These are phyloP conservation scores for Saccharomyces hybrid DNA, from an alignment of 1,139 yeast genomes.

Conservation along the genomic window DNA sequence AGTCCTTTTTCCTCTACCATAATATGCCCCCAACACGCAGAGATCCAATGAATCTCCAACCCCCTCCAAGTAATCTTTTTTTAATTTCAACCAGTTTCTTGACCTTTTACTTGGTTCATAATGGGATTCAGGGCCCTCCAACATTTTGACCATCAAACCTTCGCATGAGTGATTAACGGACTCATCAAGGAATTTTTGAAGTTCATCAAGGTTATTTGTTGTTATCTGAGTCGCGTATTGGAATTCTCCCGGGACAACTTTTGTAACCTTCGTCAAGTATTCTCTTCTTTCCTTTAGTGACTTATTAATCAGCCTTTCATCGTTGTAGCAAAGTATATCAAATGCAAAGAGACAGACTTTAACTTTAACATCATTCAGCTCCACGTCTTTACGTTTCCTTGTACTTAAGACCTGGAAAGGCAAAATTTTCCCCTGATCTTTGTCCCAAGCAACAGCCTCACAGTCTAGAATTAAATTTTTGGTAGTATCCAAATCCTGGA, in stretches of 20 bases:
- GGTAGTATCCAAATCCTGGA: slow-evolving; percentile 34
- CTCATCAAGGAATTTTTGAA: slow-evolving; percentile 81
- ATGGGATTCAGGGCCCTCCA: slow-evolving; percentile 70
- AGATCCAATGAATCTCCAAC: slow-evolving; percentile 93
- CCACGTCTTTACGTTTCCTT: slow-evolving; percentile 88
- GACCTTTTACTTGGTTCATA: slow-evolving; percentile 95
- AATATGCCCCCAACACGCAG: slow-evolving; percentile 90
- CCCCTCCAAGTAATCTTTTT: slow-evolving; percentile 88
- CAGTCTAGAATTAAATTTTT: slow-evolving; percentile 75
- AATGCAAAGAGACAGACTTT: slow-evolving; percentile 89
- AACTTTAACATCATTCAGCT: slow-evolving; percentile 78
- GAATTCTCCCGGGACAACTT: slow-evolving; percentile 67
- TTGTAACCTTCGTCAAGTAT: slow-evolving; percentile 48
- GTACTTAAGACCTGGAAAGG: slow-evolving; percentile 93
- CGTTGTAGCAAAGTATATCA: slow-evolving; percentile 71
- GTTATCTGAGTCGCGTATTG: slow-evolving; percentile 72
- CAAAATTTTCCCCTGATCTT: slow-evolving; percentile 59
- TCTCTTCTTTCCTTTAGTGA: slow-evolving; percentile 65
- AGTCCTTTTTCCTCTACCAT: slow-evolving; percentile 91
- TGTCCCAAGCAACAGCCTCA: slow-evolving; percentile 99
- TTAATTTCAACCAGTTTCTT: slow-evolving; percentile 89
- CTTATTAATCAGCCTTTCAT: slow-evolving; percentile 58
- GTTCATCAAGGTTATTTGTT: slow-evolving; percentile 66
- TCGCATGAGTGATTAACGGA: slow-evolving; percentile 89
- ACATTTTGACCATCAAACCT: slow-evolving; percentile 90